Conservation (phyloP, 2,329 filamentous ascomycete species). For the Paraphaeosphaeria sporulosa region DNA sequence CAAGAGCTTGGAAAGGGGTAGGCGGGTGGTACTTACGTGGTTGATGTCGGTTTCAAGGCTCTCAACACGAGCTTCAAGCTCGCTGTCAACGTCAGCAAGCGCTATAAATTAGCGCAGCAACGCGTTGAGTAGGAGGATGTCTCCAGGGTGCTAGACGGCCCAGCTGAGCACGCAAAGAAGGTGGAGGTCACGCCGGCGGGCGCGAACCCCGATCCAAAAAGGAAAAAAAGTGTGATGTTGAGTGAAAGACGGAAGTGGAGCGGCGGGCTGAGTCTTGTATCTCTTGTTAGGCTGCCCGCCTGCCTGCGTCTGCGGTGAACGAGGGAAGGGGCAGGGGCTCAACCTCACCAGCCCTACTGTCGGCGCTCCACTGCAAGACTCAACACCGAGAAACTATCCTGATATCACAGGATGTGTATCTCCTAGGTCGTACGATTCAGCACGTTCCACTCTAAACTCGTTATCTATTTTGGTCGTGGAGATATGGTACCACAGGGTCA, state of each 20-base stretch:
- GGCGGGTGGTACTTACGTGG: not conserved
- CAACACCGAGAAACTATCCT: not conserved
- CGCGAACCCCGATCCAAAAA: not conserved
- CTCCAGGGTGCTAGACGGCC: not conserved
- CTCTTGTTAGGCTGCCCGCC: not conserved
- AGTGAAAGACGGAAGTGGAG: not conserved
- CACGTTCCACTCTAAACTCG: not conserved
- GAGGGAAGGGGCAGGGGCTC: not conserved
- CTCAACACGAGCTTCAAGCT: not conserved
- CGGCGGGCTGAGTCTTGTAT: not conserved
- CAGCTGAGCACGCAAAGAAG: not conserved
- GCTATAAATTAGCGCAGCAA: not conserved
- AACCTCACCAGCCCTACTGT: not conserved
- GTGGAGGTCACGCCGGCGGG: not conserved
- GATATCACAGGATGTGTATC: not conserved
- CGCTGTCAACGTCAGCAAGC: not conserved
- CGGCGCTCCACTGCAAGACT: not conserved
- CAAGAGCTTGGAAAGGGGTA: not conserved
- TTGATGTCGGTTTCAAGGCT: not conserved
- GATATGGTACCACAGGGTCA: not conserved
- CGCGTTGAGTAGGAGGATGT: not conserved
- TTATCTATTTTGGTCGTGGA: not conserved
- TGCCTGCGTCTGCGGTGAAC: not conserved
- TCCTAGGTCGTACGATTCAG: not conserved
- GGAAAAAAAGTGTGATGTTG: not conserved